A percentile compares a stretch with the other conserved stretches of the same genome.
These are phyloP conservation scores for Backusella macrospora DNA, from an alignment of 192 early-diverging fungal species.

Conservation along the genomic window DNA sequence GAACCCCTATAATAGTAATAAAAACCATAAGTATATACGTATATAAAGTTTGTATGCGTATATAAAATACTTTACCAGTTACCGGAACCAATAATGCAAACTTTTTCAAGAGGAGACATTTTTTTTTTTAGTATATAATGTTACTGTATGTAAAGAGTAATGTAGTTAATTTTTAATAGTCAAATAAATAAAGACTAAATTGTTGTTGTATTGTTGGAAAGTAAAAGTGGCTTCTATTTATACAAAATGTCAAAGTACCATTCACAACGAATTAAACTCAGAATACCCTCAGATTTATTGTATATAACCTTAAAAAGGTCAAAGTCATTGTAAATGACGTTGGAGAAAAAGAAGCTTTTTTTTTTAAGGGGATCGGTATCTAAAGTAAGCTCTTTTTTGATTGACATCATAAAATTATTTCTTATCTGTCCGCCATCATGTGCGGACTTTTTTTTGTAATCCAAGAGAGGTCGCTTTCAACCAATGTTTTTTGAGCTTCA, in stretches of 20 bases:
- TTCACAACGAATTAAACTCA: background rate
- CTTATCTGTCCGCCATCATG: conserved; percentile 10
- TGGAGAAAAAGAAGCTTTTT: background rate
- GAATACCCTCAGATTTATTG: background rate
- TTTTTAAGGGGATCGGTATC: conserved; percentile 10
- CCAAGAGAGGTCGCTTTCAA: background rate
- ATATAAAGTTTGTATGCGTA: background rate
- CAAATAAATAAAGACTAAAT: no score
- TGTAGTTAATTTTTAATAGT: background rate
- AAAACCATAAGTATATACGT: background rate
- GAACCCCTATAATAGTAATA: conserved; percentile 74
- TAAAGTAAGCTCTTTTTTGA: background rate
- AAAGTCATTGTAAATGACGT: conserved; percentile 12
- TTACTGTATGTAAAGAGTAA: background rate
- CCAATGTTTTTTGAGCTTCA: conserved; percentile 12
- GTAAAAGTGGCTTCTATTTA: conserved; percentile 7
- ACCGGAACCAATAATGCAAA: conserved; percentile 90
- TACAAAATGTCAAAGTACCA: conserved; percentile 10
- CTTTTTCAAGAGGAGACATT: conserved; percentile 62
- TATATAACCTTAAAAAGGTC: background rate
- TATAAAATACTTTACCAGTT: conserved; percentile 77
- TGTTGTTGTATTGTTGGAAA: background rate
- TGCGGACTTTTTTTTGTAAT: conserved; percentile 5
- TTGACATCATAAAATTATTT: conserved; percentile 14
- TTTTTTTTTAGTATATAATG: background rate